These are phyloP conservation scores for Mycena galopus DNA, from an alignment of 768 basidiomycete species.

Conservation along the genomic window DNA sequence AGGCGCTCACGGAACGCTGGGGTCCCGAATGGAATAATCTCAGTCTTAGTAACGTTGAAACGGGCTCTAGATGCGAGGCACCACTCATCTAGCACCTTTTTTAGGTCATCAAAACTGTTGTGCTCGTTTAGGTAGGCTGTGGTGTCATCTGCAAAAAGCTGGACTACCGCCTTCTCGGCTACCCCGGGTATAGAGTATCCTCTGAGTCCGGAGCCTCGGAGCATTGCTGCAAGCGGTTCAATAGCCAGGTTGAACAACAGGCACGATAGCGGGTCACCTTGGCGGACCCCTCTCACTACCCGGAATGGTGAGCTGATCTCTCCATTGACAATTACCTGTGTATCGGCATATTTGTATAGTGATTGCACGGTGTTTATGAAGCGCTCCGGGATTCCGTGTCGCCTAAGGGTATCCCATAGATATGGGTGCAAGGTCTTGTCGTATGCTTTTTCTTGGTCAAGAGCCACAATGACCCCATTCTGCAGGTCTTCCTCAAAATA, in stretches of 20 bases:
- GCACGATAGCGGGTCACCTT: slow-evolving; percentile 49
- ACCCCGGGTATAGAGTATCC: no score
- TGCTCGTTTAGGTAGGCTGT: neutral
- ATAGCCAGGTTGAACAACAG: no score
- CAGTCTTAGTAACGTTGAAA: neutral
- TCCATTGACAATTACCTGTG: slow-evolving; percentile 42
- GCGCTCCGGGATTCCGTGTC: neutral
- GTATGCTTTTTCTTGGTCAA: neutral
- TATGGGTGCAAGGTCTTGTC: neutral
- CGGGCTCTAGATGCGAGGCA: neutral
- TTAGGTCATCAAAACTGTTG: neutral
- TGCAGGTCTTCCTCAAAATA: slow-evolving; percentile 23
- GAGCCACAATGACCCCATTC: slow-evolving; percentile 16
- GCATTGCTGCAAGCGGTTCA: no score
- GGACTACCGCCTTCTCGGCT: no score
- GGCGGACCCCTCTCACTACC: slow-evolving; percentile 41
- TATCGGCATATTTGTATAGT: slow-evolving; percentile 27
- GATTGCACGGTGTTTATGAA: slow-evolving; percentile 30
- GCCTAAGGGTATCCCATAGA: neutral
- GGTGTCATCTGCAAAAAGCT: no score
- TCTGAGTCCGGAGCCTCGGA: no score
- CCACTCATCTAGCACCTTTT: neutral
- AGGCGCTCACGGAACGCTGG: neutral
- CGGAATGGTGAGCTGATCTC: slow-evolving; percentile 31
- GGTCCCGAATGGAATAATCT: neutral